Evolutionary conservation across 768 basidiomycete genomes (phyloP), one percentile per base, ranked within the genome.

Genomic region (Agrocybe praecox): DNA sequence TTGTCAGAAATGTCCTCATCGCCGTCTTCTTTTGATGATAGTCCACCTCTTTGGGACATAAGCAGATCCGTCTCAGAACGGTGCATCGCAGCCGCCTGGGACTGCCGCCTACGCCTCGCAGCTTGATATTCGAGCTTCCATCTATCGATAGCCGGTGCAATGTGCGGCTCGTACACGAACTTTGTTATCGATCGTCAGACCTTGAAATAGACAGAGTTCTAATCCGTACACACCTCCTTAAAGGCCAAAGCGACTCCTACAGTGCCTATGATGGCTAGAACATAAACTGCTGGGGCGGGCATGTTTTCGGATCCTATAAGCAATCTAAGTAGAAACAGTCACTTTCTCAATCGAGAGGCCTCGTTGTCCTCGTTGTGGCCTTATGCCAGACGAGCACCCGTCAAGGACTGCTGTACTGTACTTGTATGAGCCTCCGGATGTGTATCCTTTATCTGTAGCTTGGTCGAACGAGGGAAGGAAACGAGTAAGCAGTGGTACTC

Each of bases 81-180:
- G 52, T 59, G 49, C 15, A 51, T 49, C 15, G 45, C 59, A 34
- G 52, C 36, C 32, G 53, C 52, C 46, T 40, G 44, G 33, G 53
- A 46, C 42, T 33, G 46, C 42, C 64, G 57, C 52, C 66, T 58
- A 11, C 59, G 52, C 50, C 63, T 57, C 34, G 58, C 58, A 19
- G 73, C 74, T 36, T 76, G 49, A 52, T 71, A 76, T 50, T 76
- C 73, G 52, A 72, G 73, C 6, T 72, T 75, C 78, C 76, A 78
- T 59, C 68, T 73, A 63, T 85, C 86, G 24, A 89, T 45, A 43
- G 73, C 76, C 0, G 87, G 87, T 18, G 85, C 86, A 55, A 89
- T 78, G 56, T 88, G 86, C 10, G 87, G 87, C 59, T 87, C 86
- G 55, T 87, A 89, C 24, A 90, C 80, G 53, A 85, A 84, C 88